phyloP scores from a whole-genome alignment of 1,139 yeast species.

The Zygoascus sp. region DNA sequence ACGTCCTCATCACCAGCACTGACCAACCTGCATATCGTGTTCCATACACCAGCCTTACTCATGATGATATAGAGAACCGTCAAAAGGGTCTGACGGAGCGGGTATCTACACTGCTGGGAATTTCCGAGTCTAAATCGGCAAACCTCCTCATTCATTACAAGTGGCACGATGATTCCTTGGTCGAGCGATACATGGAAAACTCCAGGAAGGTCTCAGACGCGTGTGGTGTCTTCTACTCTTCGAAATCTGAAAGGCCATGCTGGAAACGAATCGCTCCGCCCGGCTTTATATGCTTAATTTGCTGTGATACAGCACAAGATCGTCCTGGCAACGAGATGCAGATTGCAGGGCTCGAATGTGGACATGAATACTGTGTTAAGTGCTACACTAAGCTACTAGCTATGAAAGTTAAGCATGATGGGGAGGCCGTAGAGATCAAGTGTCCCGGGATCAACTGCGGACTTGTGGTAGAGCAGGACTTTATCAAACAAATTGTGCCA shows the following conservation, averaged over 20 bases:
- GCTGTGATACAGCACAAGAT: slow-evolving; percentile 53
- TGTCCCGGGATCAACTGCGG: slow-evolving; percentile 56
- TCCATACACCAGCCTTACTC: slow-evolving; percentile 29
- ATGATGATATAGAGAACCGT: slow-evolving; percentile 28
- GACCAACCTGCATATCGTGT: slow-evolving; percentile 23
- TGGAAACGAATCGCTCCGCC: slow-evolving; percentile 11
- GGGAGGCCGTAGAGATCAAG: slow-evolving; percentile 43
- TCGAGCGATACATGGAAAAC: slow-evolving; percentile 62
- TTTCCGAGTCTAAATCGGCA: slow-evolving; percentile 42
- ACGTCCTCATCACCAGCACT: slow-evolving; percentile 20
- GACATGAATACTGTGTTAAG: slow-evolving; percentile 60
- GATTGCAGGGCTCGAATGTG: slow-evolving; percentile 59
- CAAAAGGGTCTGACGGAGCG: slow-evolving; percentile 30
- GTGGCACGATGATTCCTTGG: slow-evolving; percentile 72
- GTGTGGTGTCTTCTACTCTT: slow-evolving; percentile 45
- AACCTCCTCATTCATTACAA: slow-evolving; percentile 55
- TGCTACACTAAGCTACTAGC: slow-evolving; percentile 64
- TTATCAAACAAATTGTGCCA: slow-evolving; percentile 38
- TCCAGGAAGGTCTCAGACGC: slow-evolving; percentile 41
- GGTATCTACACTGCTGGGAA: slow-evolving; percentile 35
- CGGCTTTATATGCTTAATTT: slow-evolving; percentile 54
- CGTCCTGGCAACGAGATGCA: slow-evolving; percentile 22
- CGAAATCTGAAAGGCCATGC: slow-evolving; percentile 11
- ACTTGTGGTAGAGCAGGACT: slow-evolving; percentile 32
- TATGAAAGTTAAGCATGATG: slow-evolving; percentile 49